Conservation (phyloP, 73 alveolate genomes). For the Stentor roeselii region DNA sequence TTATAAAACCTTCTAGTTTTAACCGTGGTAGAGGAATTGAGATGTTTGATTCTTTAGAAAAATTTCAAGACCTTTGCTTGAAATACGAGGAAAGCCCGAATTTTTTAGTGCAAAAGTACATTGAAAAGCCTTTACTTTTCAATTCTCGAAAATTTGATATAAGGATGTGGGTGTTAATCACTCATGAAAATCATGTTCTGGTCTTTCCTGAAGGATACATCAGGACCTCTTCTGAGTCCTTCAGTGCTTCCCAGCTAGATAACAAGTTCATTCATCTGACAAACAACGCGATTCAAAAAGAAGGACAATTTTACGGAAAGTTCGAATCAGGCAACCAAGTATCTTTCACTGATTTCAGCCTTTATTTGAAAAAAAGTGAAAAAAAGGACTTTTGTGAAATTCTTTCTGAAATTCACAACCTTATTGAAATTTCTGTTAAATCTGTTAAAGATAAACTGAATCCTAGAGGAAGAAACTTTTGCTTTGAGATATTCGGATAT, state of each 20-base stretch:
- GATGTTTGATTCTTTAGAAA: slow-evolving; percentile 55
- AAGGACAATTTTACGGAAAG: slow-evolving; percentile 78
- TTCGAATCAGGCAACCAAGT: slow-evolving; percentile 90
- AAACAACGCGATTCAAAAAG: slow-evolving; percentile 89
- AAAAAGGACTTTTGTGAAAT: slow-evolving; percentile 41
- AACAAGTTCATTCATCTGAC: slow-evolving; percentile 90
- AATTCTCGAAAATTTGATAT: slow-evolving; percentile 93
- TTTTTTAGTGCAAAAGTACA: slow-evolving; percentile 83
- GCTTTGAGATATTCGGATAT: slow-evolving; percentile 85
- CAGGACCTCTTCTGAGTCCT: slow-evolving; percentile 73
- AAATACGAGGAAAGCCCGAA: slow-evolving; percentile 34
- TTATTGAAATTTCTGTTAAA: slow-evolving; percentile 41
- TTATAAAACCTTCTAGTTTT: slow-evolving; percentile 66
- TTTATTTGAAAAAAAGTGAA: slow-evolving; percentile 31
- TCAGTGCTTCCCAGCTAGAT: slow-evolving; percentile 58
- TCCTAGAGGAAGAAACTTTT: slow-evolving; percentile 57
- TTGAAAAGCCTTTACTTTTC: slow-evolving; percentile 87
- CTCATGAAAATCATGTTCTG: slow-evolving; percentile 67
- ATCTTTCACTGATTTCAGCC: slow-evolving; percentile 42
- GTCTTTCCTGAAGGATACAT: slow-evolving; percentile 90
- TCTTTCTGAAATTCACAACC: slow-evolving; percentile 51
- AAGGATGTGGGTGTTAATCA: slow-evolving; percentile 91
- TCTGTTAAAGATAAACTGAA: slow-evolving; percentile 49
- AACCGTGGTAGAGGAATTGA: slow-evolving; percentile 87
- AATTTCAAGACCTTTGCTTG: slow-evolving; percentile 46